phyloP scores from a whole-genome alignment of 148 eudicot genomes.

The Cornus controversa region DNA sequence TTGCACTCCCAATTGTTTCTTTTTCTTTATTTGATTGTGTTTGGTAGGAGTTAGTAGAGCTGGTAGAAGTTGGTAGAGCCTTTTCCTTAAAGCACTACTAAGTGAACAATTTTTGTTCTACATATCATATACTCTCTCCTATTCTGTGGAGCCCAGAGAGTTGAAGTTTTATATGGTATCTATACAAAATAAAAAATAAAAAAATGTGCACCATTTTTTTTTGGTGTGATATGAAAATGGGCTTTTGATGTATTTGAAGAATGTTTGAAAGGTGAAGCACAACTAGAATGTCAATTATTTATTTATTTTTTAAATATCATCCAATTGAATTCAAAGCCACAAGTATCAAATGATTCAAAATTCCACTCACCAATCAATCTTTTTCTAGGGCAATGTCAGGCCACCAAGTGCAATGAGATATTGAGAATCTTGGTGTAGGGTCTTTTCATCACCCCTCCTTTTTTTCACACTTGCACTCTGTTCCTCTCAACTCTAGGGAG shows the following conservation, averaged over 20 bases:
- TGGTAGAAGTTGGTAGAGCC: too few species aligned
- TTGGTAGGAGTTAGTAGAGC: too few species aligned
- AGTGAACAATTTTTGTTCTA: too few species aligned
- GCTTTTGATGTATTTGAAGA: not conserved
- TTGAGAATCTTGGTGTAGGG: not conserved
- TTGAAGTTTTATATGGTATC: not conserved
- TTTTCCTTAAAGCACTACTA: too few species aligned
- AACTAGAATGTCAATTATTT: not conserved
- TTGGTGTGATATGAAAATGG: not conserved
- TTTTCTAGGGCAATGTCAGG: conserved; percentile 14
- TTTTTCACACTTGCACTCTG: not conserved
- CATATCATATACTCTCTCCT: too few species aligned
- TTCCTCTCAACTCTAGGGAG: not conserved
- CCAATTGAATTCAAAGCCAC: conserved; percentile 6
- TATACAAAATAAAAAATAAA: too few species aligned
- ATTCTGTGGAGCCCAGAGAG: not conserved
- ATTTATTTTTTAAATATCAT: not conserved
- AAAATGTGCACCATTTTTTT: not conserved
- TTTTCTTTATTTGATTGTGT: too few species aligned
- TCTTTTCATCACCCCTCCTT: not conserved
- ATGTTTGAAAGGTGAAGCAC: not conserved
- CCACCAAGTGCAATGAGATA: conserved; percentile 11
- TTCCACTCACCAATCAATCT: conserved; percentile 26
- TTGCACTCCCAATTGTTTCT: too few species aligned
- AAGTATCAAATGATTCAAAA: conserved; percentile 26